Evolutionary conservation across 78 protist species (phyloP), one percentile per base, ranked within the genome.

Genomic region (Isochrysis galbana): DNA sequence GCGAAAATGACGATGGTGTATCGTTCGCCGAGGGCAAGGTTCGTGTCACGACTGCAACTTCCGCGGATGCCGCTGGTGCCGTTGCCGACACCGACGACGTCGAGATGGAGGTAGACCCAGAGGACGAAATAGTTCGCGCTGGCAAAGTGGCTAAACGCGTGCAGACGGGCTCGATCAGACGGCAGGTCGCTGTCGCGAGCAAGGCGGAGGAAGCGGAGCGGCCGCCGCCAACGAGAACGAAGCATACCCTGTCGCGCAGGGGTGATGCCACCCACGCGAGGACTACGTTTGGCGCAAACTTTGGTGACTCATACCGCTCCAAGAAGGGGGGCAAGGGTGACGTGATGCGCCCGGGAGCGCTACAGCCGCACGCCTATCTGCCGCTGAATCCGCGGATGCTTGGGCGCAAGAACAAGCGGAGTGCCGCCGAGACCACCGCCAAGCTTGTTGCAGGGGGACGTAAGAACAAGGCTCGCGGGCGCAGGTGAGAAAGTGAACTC

Each of bases 381-480:
- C 88, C 88, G 88, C 88, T 80, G 29, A 42, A 80, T 36, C 88
- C 88, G 47, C 88, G 88, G 39, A 38, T 80, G 55, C 38, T 80
- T 5, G 54, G 48, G 23, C 34, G 36, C 4, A 80, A 80, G 38
- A 38, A 80, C 42, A 19, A 77, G 86, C 86, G 45, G n/a, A 2
- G 2, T 5, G 46, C 86, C 22, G n/a, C 23, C 2, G 48, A 36
- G 46, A 77, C 86, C 36, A 14, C 61, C 29, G 61, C 61, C 29
- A 7, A 14, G 29, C 61, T 51, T 14, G 61, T 51, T 14, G 61
- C 61, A 19, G 61, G 61, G 61, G 61, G 61, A 14, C 61, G 61
- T 7, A 51, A 14, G 61, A 51, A 51, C 61, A 51, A 51, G 61
- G 61, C 29, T 14, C 29, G 61, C 61, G 61, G 61, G n/a, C n/a